Evolutionary conservation across 2,329 filamentous ascomycete species (phyloP).

Genomic region (Alternaria hordeiaustralica): DNA sequence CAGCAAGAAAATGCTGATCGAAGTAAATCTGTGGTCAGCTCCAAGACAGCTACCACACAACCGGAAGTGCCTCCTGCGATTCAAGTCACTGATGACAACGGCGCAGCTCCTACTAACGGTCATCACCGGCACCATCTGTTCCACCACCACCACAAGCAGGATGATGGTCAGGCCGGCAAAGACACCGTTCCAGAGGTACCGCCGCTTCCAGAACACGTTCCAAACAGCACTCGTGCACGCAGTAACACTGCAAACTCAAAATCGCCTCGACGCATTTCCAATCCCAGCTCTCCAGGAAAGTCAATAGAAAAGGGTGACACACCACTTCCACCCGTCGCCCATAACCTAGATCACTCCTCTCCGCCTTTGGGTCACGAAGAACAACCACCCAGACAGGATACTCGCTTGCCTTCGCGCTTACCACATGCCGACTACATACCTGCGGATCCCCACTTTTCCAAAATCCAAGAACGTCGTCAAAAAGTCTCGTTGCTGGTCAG

Average conservation of each 20-base stretch:
- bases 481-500: slow-evolving; percentile 69
- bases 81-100: slow-evolving; percentile 73
- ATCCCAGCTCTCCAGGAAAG: slow-evolving; percentile 30
- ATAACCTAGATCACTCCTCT: slow-evolving; percentile 50
- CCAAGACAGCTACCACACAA: slow-evolving; percentile 33
- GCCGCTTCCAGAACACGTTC: slow-evolving; percentile 26
- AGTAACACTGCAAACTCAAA: slow-evolving; percentile 18
- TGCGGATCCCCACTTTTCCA: slow-evolving; percentile 58
- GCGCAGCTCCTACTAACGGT: slow-evolving; percentile 42
- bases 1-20: slow-evolving; percentile 24
- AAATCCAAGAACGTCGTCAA: slow-evolving; percentile 60
- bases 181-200: slow-evolving; percentile 27
- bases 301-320: slow-evolving; percentile 44
- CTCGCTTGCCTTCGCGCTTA: slow-evolving; percentile 51
- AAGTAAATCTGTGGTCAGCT: slow-evolving; percentile 35
- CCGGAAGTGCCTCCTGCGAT: slow-evolving; percentile 68
- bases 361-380: slow-evolving; percentile 48
- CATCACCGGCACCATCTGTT: slow-evolving; percentile 46
- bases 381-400: slow-evolving; percentile 53
- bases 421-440: slow-evolving; percentile 42
- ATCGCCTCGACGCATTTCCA: slow-evolving; percentile 27
- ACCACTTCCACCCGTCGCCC: slow-evolving; percentile 47
- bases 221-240: slow-evolving; percentile 25
- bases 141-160: slow-evolving; percentile 44
- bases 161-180: slow-evolving; percentile 40